Evolutionary conservation across 495 filamentous ascomycete genomes (phyloP), one percentile per base, ranked within the genome.

Genomic region (Penicillium paxilli): DNA sequence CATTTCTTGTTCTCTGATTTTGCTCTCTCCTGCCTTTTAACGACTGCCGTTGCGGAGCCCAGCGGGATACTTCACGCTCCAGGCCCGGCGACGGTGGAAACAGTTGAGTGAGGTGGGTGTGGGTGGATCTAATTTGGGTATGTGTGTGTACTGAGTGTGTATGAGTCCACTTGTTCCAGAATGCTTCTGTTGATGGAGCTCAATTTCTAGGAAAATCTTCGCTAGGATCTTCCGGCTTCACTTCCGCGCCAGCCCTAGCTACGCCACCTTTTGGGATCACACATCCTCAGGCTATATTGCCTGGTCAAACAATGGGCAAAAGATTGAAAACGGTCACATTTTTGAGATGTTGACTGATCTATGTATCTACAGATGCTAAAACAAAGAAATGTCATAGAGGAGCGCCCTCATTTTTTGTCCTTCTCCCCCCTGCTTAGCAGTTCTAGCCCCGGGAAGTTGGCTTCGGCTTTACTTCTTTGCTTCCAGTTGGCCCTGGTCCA

Each of bases 151-250:
- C n/a, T n/a, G n/a, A n/a, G n/a, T n/a, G n/a, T n/a, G n/a, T n/a
- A n/a, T n/a, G n/a, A n/a, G n/a, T 35, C 40, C 49, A 61, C 58
- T 53, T 55, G 52, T 67, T 67, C 64, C 57, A 67, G 64, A 67
- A 65, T 25, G 25, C 48, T 65, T 63, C 64, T 40, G 23, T 52
- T 8, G 22, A 55, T 54, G 52, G 62, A 59, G 47, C 24, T 47
- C 28, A 33, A 35, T 47, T 35, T 47, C 25, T 32, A 28, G 21
- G 33, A 33, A 53, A 44, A 52, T 21, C 40, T 17, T 47, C 24
- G 52, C 52, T 44, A 59, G 37, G 64, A 66, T 64, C 60, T 54
- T 22, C 61, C 64, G 64, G 64, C 52, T 67, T 67, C 22, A 19
- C 61, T 59, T 62, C 64, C 61, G 61, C 64, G 60, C n/a, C 48